Evolutionary conservation across 1,284 basidiomycete species (phyloP).

Genomic region (Boletus smithii): DNA sequence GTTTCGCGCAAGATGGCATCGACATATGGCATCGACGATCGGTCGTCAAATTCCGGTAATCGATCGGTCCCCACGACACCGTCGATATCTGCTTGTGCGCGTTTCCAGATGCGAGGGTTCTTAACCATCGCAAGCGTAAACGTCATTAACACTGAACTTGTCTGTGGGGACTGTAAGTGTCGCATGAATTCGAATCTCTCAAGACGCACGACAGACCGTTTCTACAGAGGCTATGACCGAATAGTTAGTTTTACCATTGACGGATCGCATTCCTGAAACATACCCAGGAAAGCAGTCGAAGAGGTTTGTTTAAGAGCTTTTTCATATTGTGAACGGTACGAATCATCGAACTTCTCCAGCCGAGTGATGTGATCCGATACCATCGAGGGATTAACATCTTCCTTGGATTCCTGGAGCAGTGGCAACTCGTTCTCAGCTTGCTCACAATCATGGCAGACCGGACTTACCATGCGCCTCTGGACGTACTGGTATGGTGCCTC

Average conservation of each 20-base stretch:
- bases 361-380: slow-evolving; percentile 20
- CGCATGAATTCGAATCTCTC: no score
- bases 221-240: slow-evolving; percentile 4
- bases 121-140: slow-evolving; percentile 37
- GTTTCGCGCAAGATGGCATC: slow-evolving; percentile 38
- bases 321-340: slow-evolving; percentile 15
- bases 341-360: slow-evolving; percentile 14
- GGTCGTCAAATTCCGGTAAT: slow-evolving; percentile 41
- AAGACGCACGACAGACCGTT: slow-evolving; percentile 13
- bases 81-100: slow-evolving; percentile 40
- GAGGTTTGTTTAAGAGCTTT: slow-evolving; percentile 15
- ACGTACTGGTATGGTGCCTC: slow-evolving; percentile 22
- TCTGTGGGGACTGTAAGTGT: slow-evolving; percentile 9
- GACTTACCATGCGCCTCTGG: slow-evolving; percentile 11
- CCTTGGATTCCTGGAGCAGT: slow-evolving; percentile 10
- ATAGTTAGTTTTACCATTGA: not conserved
- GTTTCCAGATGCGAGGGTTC: slow-evolving; percentile 2
- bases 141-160: slow-evolving; percentile 7
- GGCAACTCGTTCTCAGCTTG: not conserved
- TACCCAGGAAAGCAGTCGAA: not conserved
- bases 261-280: not conserved
- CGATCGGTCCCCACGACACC: slow-evolving; percentile 34
- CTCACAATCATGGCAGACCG: no score
- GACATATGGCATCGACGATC: slow-evolving; percentile 36
- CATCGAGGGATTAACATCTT: slow-evolving; percentile 12